Conservation (phyloP, 768 basidiomycete species). For the Chalciporus chontae region DNA sequence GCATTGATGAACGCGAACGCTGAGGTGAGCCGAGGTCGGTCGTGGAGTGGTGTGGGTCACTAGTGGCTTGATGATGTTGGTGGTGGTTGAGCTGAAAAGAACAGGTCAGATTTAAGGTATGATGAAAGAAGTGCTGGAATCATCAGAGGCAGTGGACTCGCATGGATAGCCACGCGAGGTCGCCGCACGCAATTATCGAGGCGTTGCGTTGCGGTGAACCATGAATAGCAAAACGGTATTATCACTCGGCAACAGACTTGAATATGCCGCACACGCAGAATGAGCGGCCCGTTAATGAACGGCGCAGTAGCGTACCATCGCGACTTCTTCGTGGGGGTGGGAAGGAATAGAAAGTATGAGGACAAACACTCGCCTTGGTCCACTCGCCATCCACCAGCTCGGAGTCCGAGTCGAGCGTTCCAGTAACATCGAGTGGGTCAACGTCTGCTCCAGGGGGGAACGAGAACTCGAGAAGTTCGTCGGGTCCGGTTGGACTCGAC, state of each 20-base stretch:
- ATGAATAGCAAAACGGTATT: neutral
- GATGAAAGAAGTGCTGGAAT: neutral
- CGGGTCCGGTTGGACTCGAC: neutral
- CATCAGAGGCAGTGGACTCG: constrained; percentile 19
- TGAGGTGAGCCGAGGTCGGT: neutral
- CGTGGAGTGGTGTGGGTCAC: neutral
- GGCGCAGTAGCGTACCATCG: neutral
- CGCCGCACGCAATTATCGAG: neutral
- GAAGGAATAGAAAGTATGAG: neutral
- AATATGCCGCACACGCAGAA: neutral
- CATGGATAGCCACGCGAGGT: constrained; percentile 14
- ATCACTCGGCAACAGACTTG: constrained; percentile 7
- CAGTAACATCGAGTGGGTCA: neutral
- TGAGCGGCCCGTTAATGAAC: neutral
- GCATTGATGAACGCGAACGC: constrained; percentile 15
- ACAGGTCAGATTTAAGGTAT: constrained; percentile 7
- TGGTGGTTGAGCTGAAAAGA: constrained; percentile 14
- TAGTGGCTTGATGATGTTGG: constrained; percentile 1
- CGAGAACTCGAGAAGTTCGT: neutral
- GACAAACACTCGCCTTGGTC: constrained; percentile 22
- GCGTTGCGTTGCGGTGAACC: neutral
- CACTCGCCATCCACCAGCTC: constrained; percentile 17
- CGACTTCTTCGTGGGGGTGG: constrained; percentile 11
- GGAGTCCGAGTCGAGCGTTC: constrained; percentile 1
- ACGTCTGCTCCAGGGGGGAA: neutral